Evolutionary conservation across 345 rosid genomes (phyloP).

Genomic region (Bruguiera gymnorhiza): DNA sequence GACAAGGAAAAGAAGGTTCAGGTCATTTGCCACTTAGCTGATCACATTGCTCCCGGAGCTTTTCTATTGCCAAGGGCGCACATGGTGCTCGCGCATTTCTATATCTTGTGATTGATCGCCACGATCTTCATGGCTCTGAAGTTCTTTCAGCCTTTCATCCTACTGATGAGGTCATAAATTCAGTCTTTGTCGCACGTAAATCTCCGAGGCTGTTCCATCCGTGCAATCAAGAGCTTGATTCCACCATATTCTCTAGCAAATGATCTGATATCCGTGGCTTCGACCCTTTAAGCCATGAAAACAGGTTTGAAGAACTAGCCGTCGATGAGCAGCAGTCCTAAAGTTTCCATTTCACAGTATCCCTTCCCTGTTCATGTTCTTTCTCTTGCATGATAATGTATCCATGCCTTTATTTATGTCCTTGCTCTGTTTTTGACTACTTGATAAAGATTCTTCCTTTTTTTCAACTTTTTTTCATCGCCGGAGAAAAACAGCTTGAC

Average conservation of each 20-base stretch:
- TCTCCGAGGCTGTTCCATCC: neutral
- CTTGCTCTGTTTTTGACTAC: neutral
- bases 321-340: neutral
- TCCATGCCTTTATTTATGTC: neutral
- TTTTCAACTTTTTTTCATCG: neutral
- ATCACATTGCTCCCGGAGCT: conserved; percentile 23
- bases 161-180: conserved; percentile 18
- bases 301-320: neutral
- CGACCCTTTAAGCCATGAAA: neutral
- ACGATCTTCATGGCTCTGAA: conserved; percentile 16
- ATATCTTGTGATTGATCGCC: conserved; percentile 19
- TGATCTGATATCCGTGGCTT: conserved; percentile 2
- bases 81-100: conserved; percentile 22
- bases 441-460: neutral
- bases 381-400: neutral
- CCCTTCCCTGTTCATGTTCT: neutral
- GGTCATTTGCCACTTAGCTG: conserved; percentile 11
- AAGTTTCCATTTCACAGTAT: neutral
- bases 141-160: conserved; percentile 25
- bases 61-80: conserved; percentile 18
- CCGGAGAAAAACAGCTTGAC: neutral
- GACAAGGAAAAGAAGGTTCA: conserved; percentile 19
- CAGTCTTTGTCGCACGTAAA: conserved; percentile 17
- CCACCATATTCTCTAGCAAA: neutral
- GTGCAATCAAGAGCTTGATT: conserved; percentile 3